Conservation (phyloP, 192 early-diverging fungal species). For the Jimgerdemannia flammicorona region DNA sequence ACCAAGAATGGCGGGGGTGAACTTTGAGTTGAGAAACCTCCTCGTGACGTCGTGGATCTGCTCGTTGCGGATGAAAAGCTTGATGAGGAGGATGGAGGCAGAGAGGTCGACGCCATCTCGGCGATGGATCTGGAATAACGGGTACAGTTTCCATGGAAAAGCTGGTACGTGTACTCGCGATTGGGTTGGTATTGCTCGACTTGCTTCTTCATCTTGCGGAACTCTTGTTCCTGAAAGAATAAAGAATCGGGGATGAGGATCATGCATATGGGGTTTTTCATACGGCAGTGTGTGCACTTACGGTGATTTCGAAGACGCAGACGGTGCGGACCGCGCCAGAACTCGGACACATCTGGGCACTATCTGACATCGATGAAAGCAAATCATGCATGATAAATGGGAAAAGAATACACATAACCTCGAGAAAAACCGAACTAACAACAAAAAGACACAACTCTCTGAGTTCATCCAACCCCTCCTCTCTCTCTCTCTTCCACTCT, state of each 20-base stretch:
- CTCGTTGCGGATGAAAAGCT: not conserved
- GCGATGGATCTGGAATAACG: conserved; percentile 6
- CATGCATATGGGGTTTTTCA: too few relatives aligned
- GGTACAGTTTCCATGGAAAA: conserved; percentile 4
- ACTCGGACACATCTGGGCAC: conserved; percentile 2
- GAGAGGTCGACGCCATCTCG: conserved; percentile 2
- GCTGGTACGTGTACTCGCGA: conserved; percentile 8
- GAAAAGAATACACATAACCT: not conserved
- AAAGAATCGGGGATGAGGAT: too few relatives aligned
- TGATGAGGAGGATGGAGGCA: not conserved
- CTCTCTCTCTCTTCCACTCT: too few relatives aligned
- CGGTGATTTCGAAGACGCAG: conserved; percentile 1
- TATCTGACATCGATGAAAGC: not conserved
- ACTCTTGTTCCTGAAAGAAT: not conserved
- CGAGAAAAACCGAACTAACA: not conserved
- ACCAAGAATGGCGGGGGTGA: not conserved
- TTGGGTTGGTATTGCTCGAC: conserved; percentile 1
- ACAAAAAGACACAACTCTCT: too few relatives aligned
- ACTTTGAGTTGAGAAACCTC: not conserved
- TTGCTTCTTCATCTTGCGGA: conserved; percentile 1
- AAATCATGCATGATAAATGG: not conserved
- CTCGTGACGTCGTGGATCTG: not conserved
- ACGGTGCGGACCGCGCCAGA: conserved; percentile 1
- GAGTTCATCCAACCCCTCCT: too few relatives aligned
- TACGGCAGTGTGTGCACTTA: not conserved